Percentiles rank a stretch among this genome's conserved stretches.
Evolutionary conservation across 306 rosid genomes (phyloP).

Genomic region (Hippophae gyantsensis): DNA sequence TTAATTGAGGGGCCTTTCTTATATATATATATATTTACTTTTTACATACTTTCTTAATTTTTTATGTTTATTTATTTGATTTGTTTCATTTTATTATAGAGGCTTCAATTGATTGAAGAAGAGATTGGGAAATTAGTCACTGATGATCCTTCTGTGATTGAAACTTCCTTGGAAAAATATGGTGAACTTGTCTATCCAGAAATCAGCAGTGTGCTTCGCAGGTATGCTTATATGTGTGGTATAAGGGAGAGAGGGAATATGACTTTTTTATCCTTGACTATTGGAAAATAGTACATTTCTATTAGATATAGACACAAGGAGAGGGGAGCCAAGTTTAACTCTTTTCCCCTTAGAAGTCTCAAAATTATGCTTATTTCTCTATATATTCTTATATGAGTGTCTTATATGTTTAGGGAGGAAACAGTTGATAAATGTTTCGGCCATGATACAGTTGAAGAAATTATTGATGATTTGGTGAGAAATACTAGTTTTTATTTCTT

Average conservation of each 20-base stretch:
- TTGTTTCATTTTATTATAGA: conserved; percentile 34
- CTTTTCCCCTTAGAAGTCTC: neutral
- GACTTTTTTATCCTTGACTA: too few species aligned
- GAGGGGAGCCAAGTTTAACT: too few species aligned
- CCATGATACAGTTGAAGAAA: conserved; percentile 82
- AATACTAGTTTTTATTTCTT: conserved; percentile 5
- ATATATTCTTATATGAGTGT: neutral
- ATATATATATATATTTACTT: neutral
- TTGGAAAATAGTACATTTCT: too few species aligned
- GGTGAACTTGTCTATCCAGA: conserved; percentile 54
- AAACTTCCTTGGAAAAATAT: conserved; percentile 62
- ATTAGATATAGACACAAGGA: too few species aligned
- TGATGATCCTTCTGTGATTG: conserved; percentile 81
- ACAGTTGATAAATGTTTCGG: conserved; percentile 62
- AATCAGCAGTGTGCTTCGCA: conserved; percentile 41
- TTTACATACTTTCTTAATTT: neutral
- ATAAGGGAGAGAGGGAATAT: too few species aligned
- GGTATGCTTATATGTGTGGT: conserved; percentile 29
- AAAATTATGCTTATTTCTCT: neutral
- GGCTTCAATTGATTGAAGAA: conserved; percentile 71
- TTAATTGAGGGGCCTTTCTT: conserved; percentile 34
- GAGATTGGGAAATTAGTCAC: conserved; percentile 66
- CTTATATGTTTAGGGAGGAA: conserved; percentile 51
- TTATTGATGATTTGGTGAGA: conserved; percentile 66
- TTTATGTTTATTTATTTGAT: neutral